phyloP scores from a whole-genome alignment of 306 rosid genomes.

The Vigna trinervia region DNA sequence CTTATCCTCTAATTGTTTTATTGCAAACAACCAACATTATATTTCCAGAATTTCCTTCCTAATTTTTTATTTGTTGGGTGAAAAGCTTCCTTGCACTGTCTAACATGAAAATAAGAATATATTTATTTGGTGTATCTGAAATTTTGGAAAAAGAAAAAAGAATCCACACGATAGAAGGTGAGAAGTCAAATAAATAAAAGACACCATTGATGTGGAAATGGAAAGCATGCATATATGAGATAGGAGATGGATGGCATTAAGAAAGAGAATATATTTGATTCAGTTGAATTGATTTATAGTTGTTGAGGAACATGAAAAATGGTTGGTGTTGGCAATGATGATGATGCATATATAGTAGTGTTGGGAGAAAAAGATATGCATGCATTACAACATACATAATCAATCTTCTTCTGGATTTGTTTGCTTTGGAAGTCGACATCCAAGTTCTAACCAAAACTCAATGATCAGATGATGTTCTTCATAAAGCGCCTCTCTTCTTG shows the following conservation, averaged over 20 bases:
- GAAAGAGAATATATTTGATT: not conserved
- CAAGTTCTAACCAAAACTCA: slow-evolving; percentile 45
- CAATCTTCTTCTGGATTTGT: not conserved
- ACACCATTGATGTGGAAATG: slow-evolving; percentile 25
- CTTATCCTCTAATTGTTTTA: slow-evolving; percentile 37
- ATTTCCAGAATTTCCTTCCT: not conserved
- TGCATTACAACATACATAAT: not conserved
- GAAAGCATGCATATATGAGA: not conserved
- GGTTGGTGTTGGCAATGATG: slow-evolving; percentile 50
- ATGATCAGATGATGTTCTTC: slow-evolving; percentile 18
- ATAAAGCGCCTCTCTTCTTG: slow-evolving; percentile 37
- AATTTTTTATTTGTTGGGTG: not conserved
- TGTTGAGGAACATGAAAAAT: slow-evolving; percentile 36
- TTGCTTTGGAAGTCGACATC: slow-evolving; percentile 45
- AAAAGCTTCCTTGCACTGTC: not conserved
- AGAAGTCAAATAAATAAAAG: not conserved
- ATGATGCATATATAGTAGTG: slow-evolving; percentile 32
- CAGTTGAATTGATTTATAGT: not conserved
- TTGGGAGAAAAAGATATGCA: slow-evolving; percentile 36
- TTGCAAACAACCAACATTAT: slow-evolving; percentile 32
- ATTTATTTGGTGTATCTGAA: not conserved
- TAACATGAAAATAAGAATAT: too few relatives aligned
- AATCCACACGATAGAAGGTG: slow-evolving; percentile 25
- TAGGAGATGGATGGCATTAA: not conserved
- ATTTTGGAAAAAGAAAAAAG: not conserved